Evolutionary conservation across 768 basidiomycete species (phyloP).

Genomic region (Mycena amicta): DNA sequence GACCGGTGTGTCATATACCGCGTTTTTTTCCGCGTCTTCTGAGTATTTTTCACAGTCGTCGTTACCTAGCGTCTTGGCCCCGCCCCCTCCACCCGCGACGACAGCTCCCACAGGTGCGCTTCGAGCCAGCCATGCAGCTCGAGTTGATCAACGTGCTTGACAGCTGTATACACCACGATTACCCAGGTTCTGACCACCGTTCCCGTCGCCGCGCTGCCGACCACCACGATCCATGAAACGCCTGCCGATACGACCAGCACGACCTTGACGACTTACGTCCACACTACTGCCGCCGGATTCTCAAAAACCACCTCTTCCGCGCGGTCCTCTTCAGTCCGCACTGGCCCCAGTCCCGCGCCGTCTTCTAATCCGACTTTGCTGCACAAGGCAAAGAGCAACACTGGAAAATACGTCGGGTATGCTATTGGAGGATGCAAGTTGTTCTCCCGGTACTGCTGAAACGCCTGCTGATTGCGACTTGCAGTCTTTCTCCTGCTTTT

Average conservation of each 20-base stretch:
- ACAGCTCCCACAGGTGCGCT: constrained; percentile 7
- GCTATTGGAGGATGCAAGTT: constrained; percentile 20
- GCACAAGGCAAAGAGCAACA: constrained; percentile 15
- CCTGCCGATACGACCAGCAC: neutral
- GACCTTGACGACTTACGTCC: neutral
- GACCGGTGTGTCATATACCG: neutral
- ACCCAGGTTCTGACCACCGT: constrained; percentile 16
- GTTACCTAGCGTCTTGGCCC: neutral
- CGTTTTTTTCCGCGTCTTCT: no score
- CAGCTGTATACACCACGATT: constrained; percentile 19
- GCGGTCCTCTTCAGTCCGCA: constrained; percentile 11
- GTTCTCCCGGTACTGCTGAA: neutral
- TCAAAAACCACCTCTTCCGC: constrained; percentile 7
- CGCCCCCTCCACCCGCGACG: neutral
- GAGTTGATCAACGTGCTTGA: constrained; percentile 6
- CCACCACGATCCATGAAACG: neutral
- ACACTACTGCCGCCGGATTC: neutral
- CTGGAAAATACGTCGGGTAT: constrained; percentile 20
- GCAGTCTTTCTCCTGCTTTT: constrained; percentile 21
- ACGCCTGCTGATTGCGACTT: neutral
- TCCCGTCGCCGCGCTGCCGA: constrained; percentile 1
- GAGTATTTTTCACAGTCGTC: neutral
- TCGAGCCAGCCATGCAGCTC: no score
- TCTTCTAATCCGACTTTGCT: constrained; percentile 3
- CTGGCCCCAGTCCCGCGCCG: constrained; percentile 6